Evolutionary conservation across 768 basidiomycete genomes (phyloP).

Genomic region (Leccinum rimulosum): DNA sequence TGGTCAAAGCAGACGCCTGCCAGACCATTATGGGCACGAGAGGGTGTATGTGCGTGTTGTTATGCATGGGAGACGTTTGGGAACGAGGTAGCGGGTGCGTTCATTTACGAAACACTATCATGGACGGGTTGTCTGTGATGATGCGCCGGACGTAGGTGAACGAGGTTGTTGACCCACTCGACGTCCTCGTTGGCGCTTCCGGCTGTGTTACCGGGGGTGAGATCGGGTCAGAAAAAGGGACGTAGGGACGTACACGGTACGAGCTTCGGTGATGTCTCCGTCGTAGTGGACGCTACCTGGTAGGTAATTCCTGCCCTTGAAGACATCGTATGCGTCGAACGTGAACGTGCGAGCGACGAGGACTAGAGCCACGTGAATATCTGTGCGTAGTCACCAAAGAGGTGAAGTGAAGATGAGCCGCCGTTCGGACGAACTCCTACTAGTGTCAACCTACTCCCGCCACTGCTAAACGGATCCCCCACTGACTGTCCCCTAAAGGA

Average conservation of each 20-base stretch:
- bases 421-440: no score
- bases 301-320: constrained; percentile 67
- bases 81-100: no score
- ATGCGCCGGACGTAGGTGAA: constrained; percentile 23
- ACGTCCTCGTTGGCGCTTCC: constrained; percentile 66
- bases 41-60: no score
- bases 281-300: constrained; percentile 48
- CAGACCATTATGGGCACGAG: no score
- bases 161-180: constrained; percentile 73
- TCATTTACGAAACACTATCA: no score
- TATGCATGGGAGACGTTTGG: no score
- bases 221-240: not conserved
- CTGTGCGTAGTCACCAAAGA: constrained; percentile 49
- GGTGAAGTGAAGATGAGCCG: no score
- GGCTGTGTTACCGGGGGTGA: constrained; percentile 38
- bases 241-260: constrained; percentile 47
- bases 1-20: no score
- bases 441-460: no score
- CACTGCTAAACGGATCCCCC: no score
- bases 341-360: constrained; percentile 27
- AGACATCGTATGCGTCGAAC: constrained; percentile 79
- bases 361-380: constrained; percentile 41
- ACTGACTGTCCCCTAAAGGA: no score
- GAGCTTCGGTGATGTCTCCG: constrained; percentile 75
- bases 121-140: no score